Evolutionary conservation across 2,329 filamentous ascomycete species (phyloP).

Genomic region (Hymenoscyphus fraxineus): DNA sequence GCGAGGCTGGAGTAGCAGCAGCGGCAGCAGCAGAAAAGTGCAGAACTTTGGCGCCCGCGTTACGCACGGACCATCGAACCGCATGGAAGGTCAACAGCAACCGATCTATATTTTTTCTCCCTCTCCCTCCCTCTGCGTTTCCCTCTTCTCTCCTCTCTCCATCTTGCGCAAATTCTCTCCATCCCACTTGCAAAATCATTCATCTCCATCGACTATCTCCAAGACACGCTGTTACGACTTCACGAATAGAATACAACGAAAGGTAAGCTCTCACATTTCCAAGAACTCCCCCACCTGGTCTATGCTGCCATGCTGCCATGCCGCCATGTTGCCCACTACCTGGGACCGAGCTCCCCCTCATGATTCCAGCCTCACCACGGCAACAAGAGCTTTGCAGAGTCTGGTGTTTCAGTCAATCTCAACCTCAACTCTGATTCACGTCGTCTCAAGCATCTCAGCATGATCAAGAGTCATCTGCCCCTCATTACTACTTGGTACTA

Average conservation of each 20-base stretch:
- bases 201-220: constrained; percentile 9
- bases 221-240: constrained; percentile 9
- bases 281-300: neutral
- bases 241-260: constrained; percentile 15
- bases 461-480: neutral
- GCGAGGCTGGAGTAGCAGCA: constrained; percentile 2
- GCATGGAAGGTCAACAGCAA: constrained; percentile 8
- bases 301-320: neutral
- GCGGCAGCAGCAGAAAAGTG: neutral
- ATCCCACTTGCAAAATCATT: constrained; percentile 1
- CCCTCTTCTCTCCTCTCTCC: neutral
- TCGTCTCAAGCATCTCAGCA: neutral
- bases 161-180: constrained; percentile 10
- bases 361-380: constrained; percentile 20
- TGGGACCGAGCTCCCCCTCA: constrained; percentile 5
- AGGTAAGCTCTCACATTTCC: constrained; percentile 10
- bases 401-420: neutral
- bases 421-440: neutral
- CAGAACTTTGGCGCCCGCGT: neutral
- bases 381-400: constrained; percentile 14
- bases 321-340: constrained; percentile 6
- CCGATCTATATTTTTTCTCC: constrained; percentile 11
- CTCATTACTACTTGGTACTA: constrained; percentile 10
- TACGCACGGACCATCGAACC: constrained; percentile 7
- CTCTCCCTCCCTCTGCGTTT: neutral